Evolutionary conservation across 139 green algal species (phyloP).

Genomic region (Raphidocelis subcapitata): DNA sequence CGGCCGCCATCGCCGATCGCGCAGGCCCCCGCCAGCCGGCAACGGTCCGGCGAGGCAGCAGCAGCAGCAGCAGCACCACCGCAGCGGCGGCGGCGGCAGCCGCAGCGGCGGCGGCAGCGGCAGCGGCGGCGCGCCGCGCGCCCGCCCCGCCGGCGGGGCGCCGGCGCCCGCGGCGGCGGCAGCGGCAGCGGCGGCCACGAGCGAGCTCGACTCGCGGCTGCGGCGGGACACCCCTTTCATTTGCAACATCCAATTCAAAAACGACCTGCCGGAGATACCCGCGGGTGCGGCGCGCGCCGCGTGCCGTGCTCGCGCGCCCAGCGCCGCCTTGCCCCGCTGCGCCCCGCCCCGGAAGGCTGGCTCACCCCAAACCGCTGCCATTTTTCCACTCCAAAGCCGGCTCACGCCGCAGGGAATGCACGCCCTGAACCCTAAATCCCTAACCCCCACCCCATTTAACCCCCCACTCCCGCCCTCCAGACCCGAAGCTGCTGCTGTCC

Average conservation of each 20-base stretch:
- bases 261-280: conserved; percentile 54
- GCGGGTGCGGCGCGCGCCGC: conserved; percentile 1
- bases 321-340: not conserved
- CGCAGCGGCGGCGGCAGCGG: conserved; percentile 9
- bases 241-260: conserved; percentile 60
- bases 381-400: not conserved
- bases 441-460: not conserved
- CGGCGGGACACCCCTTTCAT: conserved; percentile 53
- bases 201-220: conserved; percentile 20
- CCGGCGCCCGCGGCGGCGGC: conserved; percentile 13
- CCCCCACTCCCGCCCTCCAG: conserved; percentile 48
- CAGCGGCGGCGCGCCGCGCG: not conserved
- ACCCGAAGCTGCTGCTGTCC: conserved; percentile 65
- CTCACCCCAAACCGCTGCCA: not conserved
- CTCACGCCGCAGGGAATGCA: not conserved
- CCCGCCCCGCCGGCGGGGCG: too few relatives aligned
- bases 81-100: too few relatives aligned
- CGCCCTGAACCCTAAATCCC: not conserved
- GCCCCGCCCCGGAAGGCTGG: not conserved
- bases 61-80: too few relatives aligned
- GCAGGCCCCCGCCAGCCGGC: too few relatives aligned
- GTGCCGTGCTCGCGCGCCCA: not conserved
- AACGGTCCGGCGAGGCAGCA: too few relatives aligned
- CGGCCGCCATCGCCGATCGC: too few relatives aligned
- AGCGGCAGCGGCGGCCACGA: not conserved